A percentile compares a stretch with the other conserved stretches of the same genome.
Evolutionary conservation across 345 rosid genomes (phyloP).

Genomic region (Aquilaria sinensis): DNA sequence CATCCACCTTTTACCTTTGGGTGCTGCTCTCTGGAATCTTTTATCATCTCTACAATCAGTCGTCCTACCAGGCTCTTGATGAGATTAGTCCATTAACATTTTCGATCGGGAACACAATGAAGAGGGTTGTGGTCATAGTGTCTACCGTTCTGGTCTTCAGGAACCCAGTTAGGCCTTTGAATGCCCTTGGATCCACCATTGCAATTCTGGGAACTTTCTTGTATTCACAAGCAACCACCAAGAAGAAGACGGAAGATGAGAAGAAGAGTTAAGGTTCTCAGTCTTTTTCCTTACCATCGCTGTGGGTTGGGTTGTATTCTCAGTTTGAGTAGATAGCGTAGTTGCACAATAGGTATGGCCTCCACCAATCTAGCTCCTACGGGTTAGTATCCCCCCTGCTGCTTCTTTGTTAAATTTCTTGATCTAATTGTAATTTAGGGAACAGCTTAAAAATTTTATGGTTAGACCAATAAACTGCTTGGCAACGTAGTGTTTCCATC

Average conservation of each 20-base stretch:
- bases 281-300: background rate
- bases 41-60: conserved; percentile 87
- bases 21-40: conserved; percentile 83
- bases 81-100: conserved; percentile 90
- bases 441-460: too few relatives aligned
- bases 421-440: too few relatives aligned
- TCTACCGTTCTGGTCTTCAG: conserved; percentile 87
- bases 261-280: conserved; percentile 33
- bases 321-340: too few relatives aligned
- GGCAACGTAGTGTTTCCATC: too few relatives aligned
- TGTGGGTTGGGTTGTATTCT: background rate
- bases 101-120: conserved; percentile 93
- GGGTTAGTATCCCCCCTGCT: too few relatives aligned
- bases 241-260: conserved; percentile 46
- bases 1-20: conserved; percentile 78
- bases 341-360: too few relatives aligned
- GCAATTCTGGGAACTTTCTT: conserved; percentile 87
- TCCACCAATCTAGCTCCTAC: too few relatives aligned
- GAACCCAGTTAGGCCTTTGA: conserved; percentile 87
- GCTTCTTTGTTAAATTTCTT: too few relatives aligned
- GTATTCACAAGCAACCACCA: conserved; percentile 73
- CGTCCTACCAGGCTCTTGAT: conserved; percentile 93
- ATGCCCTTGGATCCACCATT: conserved; percentile 89
- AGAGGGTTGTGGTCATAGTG: conserved; percentile 90
- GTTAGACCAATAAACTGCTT: too few relatives aligned